These are phyloP conservation scores for Myriosclerotinia curreyana DNA, from an alignment of 2,329 filamentous ascomycete species.

Conservation along the genomic window DNA sequence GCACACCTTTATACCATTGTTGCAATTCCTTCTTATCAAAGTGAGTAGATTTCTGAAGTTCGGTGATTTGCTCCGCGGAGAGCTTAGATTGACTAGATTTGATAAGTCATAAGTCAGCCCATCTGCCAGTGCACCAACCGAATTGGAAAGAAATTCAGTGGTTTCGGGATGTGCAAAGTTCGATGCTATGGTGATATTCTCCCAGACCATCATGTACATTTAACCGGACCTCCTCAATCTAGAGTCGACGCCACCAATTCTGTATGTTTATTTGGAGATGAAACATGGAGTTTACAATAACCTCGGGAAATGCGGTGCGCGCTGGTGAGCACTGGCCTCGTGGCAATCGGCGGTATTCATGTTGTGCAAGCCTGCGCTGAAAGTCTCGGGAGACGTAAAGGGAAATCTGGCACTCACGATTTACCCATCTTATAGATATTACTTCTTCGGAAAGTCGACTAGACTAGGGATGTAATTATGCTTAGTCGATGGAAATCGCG, in stretches of 20 bases:
- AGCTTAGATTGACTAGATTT: slow-evolving; percentile 87
- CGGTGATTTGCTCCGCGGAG: slow-evolving; percentile 89
- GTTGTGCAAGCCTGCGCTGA: slow-evolving; percentile 15
- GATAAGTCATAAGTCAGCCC: slow-evolving; percentile 14
- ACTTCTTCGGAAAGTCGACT: background rate
- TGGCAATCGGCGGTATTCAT: slow-evolving; percentile 3
- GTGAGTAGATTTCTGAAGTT: slow-evolving; percentile 94
- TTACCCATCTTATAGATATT: slow-evolving; percentile 24
- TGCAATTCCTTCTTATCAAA: slow-evolving; percentile 99
- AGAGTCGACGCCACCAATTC: background rate
- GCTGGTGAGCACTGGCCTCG: slow-evolving; percentile 14
- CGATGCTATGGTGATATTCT: background rate
- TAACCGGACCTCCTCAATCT: background rate
- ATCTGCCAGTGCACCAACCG: background rate
- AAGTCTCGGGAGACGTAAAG: slow-evolving; percentile 6
- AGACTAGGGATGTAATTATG: background rate
- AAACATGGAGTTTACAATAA: background rate
- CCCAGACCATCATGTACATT: background rate
- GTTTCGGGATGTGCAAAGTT: background rate
- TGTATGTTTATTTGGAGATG: slow-evolving; percentile 4
- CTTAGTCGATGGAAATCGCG: slow-evolving; percentile 7
- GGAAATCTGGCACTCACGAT: slow-evolving; percentile 23
- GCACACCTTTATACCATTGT: slow-evolving; percentile 98
- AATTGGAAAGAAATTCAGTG: background rate
- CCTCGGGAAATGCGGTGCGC: slow-evolving; percentile 9